phyloP scores from a whole-genome alignment of 2,329 filamentous ascomycete genomes.

The Pseudocercospora eumusae region DNA sequence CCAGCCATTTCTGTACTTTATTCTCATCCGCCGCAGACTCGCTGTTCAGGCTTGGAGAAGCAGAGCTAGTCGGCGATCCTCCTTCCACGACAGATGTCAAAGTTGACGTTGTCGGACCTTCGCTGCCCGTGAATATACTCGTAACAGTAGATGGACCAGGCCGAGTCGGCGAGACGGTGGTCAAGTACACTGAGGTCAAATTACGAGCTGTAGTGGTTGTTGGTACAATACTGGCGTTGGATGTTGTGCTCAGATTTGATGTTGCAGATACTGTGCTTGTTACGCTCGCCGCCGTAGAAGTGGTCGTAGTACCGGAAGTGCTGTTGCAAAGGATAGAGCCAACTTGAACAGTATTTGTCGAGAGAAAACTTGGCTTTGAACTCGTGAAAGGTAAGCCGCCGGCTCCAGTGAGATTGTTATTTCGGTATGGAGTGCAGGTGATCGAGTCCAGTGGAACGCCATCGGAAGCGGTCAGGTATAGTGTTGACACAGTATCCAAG shows the following conservation, averaged over 20 bases:
- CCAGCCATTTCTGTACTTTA: conserved; percentile 7
- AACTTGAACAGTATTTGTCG: conserved; percentile 34
- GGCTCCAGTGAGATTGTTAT: conserved; percentile 27
- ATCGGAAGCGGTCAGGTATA: conserved; percentile 31
- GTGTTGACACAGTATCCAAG: conserved; percentile 31
- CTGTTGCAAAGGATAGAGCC: conserved; percentile 30
- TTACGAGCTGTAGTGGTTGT: conserved; percentile 15
- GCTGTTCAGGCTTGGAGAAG: conserved; percentile 18
- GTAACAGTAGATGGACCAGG: conserved; percentile 21
- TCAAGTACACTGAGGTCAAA: conserved; percentile 21
- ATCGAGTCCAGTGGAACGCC: conserved; percentile 26
- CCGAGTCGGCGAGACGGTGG: conserved; percentile 15
- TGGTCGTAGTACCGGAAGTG: conserved; percentile 5
- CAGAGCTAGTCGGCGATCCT: conserved; percentile 11
- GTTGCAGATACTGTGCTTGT: conserved; percentile 16
- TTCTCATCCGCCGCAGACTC: conserved; percentile 15
- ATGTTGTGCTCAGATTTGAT: conserved; percentile 8
- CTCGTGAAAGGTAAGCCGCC: conserved; percentile 32
- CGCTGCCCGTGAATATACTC: conserved; percentile 19
- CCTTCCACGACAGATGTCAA: conserved; percentile 18
- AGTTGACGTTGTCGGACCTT: conserved; percentile 19
- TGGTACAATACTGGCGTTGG: conserved; percentile 12
- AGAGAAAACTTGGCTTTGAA: conserved; percentile 26
- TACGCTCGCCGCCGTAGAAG: conserved; percentile 11
- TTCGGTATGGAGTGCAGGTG: conserved; percentile 31